phyloP scores from a whole-genome alignment of 805 yeast genomes.

The Saturnispora mendoncae region DNA sequence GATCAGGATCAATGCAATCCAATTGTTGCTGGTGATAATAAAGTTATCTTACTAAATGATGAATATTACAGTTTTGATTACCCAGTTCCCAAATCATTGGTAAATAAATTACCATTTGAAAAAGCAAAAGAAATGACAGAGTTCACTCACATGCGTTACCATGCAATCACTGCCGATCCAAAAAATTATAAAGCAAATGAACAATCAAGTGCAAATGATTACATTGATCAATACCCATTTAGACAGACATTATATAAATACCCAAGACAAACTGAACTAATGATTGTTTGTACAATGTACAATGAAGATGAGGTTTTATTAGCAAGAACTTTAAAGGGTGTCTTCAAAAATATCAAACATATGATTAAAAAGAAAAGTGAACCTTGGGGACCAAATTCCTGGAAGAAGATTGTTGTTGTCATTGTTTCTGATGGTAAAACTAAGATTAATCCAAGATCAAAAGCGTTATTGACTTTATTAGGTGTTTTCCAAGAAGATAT shows the following conservation, averaged over 20 bases:
- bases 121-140: constrained; percentile 30
- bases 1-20: constrained; percentile 18
- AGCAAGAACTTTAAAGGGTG: constrained; percentile 82
- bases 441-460: constrained; percentile 68
- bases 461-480: constrained; percentile 69
- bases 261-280: constrained; percentile 74
- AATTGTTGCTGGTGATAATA: constrained; percentile 24
- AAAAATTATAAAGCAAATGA: constrained; percentile 44
- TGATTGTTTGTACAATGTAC: constrained; percentile 86
- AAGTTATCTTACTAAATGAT: constrained; percentile 51
- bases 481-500: constrained; percentile 94
- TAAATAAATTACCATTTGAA: constrained; percentile 38
- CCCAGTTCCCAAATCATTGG: constrained; percentile 62
- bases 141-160: constrained; percentile 81
- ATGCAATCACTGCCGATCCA: constrained; percentile 92
- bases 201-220: constrained; percentile 38
- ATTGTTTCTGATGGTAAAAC: constrained; percentile 87
- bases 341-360: constrained; percentile 76
- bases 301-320: constrained; percentile 79
- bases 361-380: constrained; percentile 43
- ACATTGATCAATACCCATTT: constrained; percentile 32
- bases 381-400: constrained; percentile 85
- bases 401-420: constrained; percentile 88
- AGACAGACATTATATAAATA: constrained; percentile 70
- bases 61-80: constrained; percentile 73